Conservation (phyloP, 768 basidiomycete species). For the Leccinum truebloodii region DNA sequence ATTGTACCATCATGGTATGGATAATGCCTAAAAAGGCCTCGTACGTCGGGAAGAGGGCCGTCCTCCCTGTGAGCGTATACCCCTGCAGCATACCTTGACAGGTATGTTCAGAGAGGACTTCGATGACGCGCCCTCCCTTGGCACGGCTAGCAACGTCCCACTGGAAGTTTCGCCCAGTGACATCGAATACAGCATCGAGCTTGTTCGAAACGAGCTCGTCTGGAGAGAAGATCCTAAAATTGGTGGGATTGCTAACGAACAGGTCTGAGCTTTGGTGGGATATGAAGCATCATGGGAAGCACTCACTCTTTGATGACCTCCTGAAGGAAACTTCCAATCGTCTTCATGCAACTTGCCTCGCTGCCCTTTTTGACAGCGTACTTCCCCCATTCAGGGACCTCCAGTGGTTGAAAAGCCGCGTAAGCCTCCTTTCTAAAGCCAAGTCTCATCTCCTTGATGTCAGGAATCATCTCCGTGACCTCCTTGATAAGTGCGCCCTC, state of each 20-base stretch:
- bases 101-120: constrained; percentile 88
- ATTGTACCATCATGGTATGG: constrained; percentile 89
- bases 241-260: constrained; percentile 60
- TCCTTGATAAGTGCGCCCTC: constrained; percentile 53
- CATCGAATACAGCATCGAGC: constrained; percentile 76
- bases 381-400: constrained; percentile 64
- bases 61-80: constrained; percentile 86
- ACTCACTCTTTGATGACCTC: constrained; percentile 57
- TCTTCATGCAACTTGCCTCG: constrained; percentile 79
- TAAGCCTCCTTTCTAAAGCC: constrained; percentile 73
- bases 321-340: constrained; percentile 55
- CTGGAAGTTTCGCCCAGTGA: constrained; percentile 75
- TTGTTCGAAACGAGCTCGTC: constrained; percentile 90
- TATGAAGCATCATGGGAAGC: neutral
- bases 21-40: constrained; percentile 91
- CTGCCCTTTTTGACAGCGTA: constrained; percentile 52
- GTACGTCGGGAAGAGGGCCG: constrained; percentile 86
- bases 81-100: constrained; percentile 91
- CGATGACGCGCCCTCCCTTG: constrained; percentile 80
- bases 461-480: constrained; percentile 63
- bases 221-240: constrained; percentile 89
- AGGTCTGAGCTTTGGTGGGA: neutral
- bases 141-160: constrained; percentile 73
- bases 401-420: constrained; percentile 58
- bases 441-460: constrained; percentile 55